Percentiles rank a stretch among this genome's conserved stretches.
These are phyloP conservation scores for Exsudoporus frostii DNA, from an alignment of 768 basidiomycete genomes.

Conservation along the genomic window DNA sequence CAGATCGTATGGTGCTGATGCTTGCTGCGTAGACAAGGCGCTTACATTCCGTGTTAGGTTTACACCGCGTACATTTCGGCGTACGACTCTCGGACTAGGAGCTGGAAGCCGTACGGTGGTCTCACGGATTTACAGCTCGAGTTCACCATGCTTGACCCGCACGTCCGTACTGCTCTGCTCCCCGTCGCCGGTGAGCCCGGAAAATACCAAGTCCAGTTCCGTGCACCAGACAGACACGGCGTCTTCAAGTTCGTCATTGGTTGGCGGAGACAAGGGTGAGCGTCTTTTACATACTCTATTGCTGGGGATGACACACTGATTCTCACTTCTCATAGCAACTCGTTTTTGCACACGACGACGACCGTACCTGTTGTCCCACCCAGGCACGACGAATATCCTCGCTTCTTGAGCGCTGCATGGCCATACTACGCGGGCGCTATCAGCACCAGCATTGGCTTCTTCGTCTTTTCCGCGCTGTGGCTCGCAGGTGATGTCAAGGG, in stretches of 20 bases:
- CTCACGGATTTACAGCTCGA: conserved; percentile 85
- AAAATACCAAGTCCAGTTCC: conserved; percentile 80
- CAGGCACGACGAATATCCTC: conserved; percentile 90
- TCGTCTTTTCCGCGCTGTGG: conserved; percentile 87
- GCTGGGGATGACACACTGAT: neutral
- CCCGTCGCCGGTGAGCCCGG: conserved; percentile 57
- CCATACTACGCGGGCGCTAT: conserved; percentile 93
- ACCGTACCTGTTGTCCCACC: conserved; percentile 90
- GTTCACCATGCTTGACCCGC: conserved; percentile 98
- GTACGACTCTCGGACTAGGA: conserved; percentile 50
- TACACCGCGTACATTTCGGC: conserved; percentile 73
- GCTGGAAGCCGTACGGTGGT: conserved; percentile 72
- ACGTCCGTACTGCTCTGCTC: conserved; percentile 76
- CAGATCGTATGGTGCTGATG: conserved; percentile 52
- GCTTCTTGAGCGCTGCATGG: conserved; percentile 94
- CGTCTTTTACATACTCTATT: neutral
- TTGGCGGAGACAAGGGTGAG: conserved; percentile 86
- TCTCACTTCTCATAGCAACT: conserved; percentile 46
- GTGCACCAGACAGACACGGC: conserved; percentile 91
- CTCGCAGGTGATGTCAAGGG: conserved; percentile 77
- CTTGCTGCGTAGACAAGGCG: neutral
- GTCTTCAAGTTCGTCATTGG: conserved; percentile 97
- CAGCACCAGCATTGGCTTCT: conserved; percentile 81
- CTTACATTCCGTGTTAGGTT: conserved; percentile 43
- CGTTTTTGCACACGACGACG: conserved; percentile 68